A percentile compares a stretch with the other conserved stretches of the same genome.
phyloP scores from a whole-genome alignment of 2,329 filamentous ascomycete species.

The Pseudogymnoascus sp. region DNA sequence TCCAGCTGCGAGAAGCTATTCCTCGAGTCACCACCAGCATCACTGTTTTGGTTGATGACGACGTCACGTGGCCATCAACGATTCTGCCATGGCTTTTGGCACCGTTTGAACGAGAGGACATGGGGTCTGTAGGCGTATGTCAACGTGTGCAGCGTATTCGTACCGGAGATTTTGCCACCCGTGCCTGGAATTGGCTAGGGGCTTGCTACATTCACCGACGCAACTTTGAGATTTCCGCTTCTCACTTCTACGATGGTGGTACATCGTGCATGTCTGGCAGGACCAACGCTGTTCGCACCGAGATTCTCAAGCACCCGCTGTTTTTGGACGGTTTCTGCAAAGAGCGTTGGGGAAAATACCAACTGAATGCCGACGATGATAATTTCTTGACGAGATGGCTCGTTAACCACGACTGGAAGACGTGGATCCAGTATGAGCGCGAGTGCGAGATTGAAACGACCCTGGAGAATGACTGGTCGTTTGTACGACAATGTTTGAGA shows the following conservation, averaged over 20 bases:
- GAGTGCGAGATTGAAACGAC: constrained; percentile 91
- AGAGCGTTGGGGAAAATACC: constrained; percentile 81
- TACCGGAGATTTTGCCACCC: constrained; percentile 48
- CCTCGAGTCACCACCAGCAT: constrained; percentile 76
- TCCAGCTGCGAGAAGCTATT: constrained; percentile 86
- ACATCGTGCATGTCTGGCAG: constrained; percentile 95
- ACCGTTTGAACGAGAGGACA: constrained; percentile 74
- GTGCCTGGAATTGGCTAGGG: constrained; percentile 80
- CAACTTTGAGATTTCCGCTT: constrained; percentile 95
- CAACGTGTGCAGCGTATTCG: constrained; percentile 68
- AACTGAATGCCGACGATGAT: constrained; percentile 92
- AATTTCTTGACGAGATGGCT: constrained; percentile 98
- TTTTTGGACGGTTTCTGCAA: constrained; percentile 88
- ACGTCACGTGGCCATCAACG: constrained; percentile 84
- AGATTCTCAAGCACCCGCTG: constrained; percentile 75
- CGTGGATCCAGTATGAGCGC: constrained; percentile 86
- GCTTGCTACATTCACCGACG: constrained; percentile 86
- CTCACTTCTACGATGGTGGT: constrained; percentile 87
- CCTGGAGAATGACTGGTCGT: constrained; percentile 79
- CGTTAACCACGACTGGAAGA: constrained; percentile 86
- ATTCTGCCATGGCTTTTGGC: constrained; percentile 87
- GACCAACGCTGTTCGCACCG: constrained; percentile 83
- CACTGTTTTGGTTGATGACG: constrained; percentile 90
- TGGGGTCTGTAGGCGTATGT: constrained; percentile 87
- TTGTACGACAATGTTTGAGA: constrained; percentile 84